Percentiles rank a stretch among this genome's conserved stretches.
These are phyloP conservation scores for Przewalskia tangutica DNA, from an alignment of 257 asterid species.

Conservation along the genomic window DNA sequence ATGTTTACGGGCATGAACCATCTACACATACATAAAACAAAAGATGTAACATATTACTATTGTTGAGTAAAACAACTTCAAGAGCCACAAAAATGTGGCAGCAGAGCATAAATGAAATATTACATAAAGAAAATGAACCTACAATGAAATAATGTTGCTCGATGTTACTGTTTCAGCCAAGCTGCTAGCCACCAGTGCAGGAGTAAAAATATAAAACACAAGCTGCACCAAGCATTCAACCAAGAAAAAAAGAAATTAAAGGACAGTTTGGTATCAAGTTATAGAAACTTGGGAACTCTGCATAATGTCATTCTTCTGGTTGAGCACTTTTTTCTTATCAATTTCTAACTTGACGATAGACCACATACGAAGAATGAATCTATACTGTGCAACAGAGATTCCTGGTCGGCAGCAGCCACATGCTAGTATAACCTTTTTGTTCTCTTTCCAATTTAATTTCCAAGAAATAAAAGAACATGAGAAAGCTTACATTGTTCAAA, in stretches of 20 bases:
- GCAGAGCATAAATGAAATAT: neutral
- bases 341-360: neutral
- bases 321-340: neutral
- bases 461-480: neutral
- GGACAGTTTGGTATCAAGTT: neutral
- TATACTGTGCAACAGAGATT: neutral
- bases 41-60: neutral
- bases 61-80: neutral
- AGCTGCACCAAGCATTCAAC: conserved; percentile 12
- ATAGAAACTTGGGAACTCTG: neutral
- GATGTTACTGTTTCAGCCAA: conserved; percentile 23
- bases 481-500: conserved; percentile 18
- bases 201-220: conserved; percentile 25
- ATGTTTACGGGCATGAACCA: conserved; percentile 35
- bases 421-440: too few species aligned
- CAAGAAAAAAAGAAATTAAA: neutral
- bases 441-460: neutral
- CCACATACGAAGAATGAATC: neutral
- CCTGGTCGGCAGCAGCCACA: too few species aligned
- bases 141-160: conserved; percentile 17
- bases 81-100: neutral
- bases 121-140: neutral
- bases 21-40: neutral
- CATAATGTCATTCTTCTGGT: too few species aligned
- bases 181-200: conserved; percentile 23